Evolutionary conservation across 1,139 yeast genomes (phyloP).

Genomic region (Pneumocystis wakefieldiae): DNA sequence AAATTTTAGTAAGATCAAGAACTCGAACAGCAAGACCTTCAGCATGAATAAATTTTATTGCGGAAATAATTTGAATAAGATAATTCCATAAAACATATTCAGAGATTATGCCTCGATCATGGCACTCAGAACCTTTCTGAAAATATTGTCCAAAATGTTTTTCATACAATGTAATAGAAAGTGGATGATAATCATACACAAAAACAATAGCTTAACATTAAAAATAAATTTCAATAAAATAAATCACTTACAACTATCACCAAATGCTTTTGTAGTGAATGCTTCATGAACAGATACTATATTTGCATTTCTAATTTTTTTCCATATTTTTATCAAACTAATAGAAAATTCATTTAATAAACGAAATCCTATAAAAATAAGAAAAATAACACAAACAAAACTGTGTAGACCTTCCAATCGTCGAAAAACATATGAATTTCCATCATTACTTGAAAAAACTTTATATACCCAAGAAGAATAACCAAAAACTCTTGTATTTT

Average conservation of each 20-base stretch:
- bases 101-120: constrained; percentile 25
- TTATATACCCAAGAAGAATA: constrained; percentile 55
- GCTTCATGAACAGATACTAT: constrained; percentile 62
- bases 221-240: constrained; percentile 22
- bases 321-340: constrained; percentile 39
- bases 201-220: constrained; percentile 13
- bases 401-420: constrained; percentile 47
- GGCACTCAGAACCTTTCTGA: constrained; percentile 19
- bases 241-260: constrained; percentile 39
- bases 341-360: constrained; percentile 45
- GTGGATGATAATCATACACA: constrained; percentile 15
- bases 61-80: constrained; percentile 57
- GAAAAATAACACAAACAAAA: neutral
- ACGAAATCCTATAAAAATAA: neutral
- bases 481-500: constrained; percentile 42
- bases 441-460: constrained; percentile 66
- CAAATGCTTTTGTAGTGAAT: constrained; percentile 77
- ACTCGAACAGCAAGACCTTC: constrained; percentile 48
- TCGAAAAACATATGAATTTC: constrained; percentile 59
- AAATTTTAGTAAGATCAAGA: constrained; percentile 50
- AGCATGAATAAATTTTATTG: constrained; percentile 47
- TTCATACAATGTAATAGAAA: constrained; percentile 37
- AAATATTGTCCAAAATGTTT: constrained; percentile 36
- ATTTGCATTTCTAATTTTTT: constrained; percentile 37
- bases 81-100: constrained; percentile 64